Evolutionary conservation across 768 basidiomycete species (phyloP).

Genomic region (Lentinula guzmanii): DNA sequence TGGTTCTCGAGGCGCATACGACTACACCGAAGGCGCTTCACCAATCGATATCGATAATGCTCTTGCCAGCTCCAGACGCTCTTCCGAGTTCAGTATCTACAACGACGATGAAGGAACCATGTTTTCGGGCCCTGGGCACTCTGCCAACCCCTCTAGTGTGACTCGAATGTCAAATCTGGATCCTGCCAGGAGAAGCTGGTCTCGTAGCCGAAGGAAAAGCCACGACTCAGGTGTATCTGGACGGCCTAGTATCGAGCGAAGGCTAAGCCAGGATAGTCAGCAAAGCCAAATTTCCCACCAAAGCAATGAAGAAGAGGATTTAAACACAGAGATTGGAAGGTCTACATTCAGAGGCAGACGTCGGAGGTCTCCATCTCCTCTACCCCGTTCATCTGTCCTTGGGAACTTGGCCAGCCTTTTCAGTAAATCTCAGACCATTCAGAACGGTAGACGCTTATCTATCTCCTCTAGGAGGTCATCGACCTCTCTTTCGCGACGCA

Average conservation of each 20-base stretch:
- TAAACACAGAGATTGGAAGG: slow-evolving; percentile 13
- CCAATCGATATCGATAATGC: slow-evolving; percentile 65
- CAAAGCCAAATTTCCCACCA: slow-evolving; percentile 38
- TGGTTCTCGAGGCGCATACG: slow-evolving; percentile 20
- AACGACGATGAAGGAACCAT: slow-evolving; percentile 59
- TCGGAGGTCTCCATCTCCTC: slow-evolving; percentile 29
- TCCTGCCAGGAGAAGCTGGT: slow-evolving; percentile 47
- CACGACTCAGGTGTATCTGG: slow-evolving; percentile 34
- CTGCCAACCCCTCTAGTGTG: slow-evolving; percentile 69
- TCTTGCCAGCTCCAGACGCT: slow-evolving; percentile 39
- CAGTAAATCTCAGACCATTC: slow-evolving; percentile 37
- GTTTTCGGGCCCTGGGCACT: slow-evolving; percentile 74
- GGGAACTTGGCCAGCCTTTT: slow-evolving; percentile 68
- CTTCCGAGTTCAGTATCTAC: slow-evolving; percentile 59
- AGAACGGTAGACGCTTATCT: slow-evolving; percentile 42
- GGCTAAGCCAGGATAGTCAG: slow-evolving; percentile 40
- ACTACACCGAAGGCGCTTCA: slow-evolving; percentile 88
- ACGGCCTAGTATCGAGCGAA: slow-evolving; percentile 27
- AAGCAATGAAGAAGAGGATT: slow-evolving; percentile 28
- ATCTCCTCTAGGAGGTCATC: slow-evolving; percentile 50
- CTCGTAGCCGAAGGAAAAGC: slow-evolving; percentile 44
- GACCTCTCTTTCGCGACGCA: slow-evolving; percentile 42
- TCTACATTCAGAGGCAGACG: slow-evolving; percentile 22
- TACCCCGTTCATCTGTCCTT: slow-evolving; percentile 41
- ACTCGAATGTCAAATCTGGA: slow-evolving; percentile 72